These are phyloP conservation scores for Ciborinia camelliae DNA, from an alignment of 2,329 filamentous ascomycete genomes.

Conservation along the genomic window DNA sequence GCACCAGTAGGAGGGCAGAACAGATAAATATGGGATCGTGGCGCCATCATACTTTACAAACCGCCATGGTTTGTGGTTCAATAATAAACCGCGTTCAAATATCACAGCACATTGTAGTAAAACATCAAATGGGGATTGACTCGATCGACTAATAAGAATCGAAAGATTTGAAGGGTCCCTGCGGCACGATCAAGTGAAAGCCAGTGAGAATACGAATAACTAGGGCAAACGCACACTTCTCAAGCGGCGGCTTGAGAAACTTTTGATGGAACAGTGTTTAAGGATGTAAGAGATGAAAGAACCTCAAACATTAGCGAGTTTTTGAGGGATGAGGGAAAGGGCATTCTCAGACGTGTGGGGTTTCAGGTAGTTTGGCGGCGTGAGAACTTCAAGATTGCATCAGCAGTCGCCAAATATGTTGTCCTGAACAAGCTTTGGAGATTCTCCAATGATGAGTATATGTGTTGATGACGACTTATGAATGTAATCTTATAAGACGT, in stretches of 20 bases:
- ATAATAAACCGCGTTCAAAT: not conserved
- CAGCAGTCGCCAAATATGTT: not conserved
- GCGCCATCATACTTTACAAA: conserved; percentile 20
- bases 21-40: conserved; percentile 28
- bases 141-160: too few species aligned
- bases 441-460: too few species aligned
- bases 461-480: too few species aligned
- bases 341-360: conserved; percentile 5
- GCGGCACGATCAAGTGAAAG: not conserved
- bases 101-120: conserved; percentile 1
- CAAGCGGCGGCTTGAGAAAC: not conserved
- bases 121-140: not conserved
- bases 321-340: not conserved
- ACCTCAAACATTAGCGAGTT: conserved; percentile 9
- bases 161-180: not conserved
- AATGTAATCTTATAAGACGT: too few species aligned
- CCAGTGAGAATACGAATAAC: not conserved
- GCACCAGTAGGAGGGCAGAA: conserved; percentile 20
- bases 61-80: conserved; percentile 15
- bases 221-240: not conserved
- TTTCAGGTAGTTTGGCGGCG: conserved; percentile 11
- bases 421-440: not conserved
- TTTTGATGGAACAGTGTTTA: not conserved
- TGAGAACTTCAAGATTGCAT: not conserved
- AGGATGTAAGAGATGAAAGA: conserved; percentile 12